These are phyloP conservation scores for Sporobolomyces phaffii DNA, from an alignment of 768 basidiomycete genomes.

Conservation along the genomic window DNA sequence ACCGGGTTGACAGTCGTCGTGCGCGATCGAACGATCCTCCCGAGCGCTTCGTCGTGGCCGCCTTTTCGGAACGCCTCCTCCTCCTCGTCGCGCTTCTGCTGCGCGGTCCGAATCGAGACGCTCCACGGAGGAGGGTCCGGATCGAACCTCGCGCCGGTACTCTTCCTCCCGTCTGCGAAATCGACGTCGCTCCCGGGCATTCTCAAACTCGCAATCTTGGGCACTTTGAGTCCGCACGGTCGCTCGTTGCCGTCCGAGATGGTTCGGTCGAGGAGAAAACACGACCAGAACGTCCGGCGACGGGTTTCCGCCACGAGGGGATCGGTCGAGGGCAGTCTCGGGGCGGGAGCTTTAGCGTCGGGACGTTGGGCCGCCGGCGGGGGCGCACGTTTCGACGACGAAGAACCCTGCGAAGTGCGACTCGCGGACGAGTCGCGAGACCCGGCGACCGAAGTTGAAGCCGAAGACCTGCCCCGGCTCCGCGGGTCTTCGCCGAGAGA, in stretches of 20 bases:
- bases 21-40: not conserved
- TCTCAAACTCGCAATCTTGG: constrained; percentile 21
- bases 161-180: constrained; percentile 13
- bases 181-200: constrained; percentile 35
- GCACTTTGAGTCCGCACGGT: constrained; percentile 34
- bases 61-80: not conserved
- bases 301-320: constrained; percentile 23
- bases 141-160: constrained; percentile 28
- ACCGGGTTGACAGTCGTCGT: not conserved
- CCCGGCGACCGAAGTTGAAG: not conserved
- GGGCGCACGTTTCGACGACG: not conserved
- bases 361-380: not conserved
- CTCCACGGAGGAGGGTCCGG: constrained; percentile 24
- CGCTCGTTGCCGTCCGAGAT: constrained; percentile 39
- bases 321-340: not conserved
- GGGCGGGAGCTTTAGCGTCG: not conserved
- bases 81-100: constrained; percentile 8
- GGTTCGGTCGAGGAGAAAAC: constrained; percentile 36
- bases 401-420: not conserved
- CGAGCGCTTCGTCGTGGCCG: not conserved
- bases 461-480: not conserved
- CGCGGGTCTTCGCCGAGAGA: constrained; percentile 6
- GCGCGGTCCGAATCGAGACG: constrained; percentile 3
- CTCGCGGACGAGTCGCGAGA: constrained; percentile 7
- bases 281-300: constrained; percentile 33